A percentile compares a stretch with the other conserved stretches of the same genome.
phyloP scores from a whole-genome alignment of 129 eudicot species.

The Erigeron canadensis region DNA sequence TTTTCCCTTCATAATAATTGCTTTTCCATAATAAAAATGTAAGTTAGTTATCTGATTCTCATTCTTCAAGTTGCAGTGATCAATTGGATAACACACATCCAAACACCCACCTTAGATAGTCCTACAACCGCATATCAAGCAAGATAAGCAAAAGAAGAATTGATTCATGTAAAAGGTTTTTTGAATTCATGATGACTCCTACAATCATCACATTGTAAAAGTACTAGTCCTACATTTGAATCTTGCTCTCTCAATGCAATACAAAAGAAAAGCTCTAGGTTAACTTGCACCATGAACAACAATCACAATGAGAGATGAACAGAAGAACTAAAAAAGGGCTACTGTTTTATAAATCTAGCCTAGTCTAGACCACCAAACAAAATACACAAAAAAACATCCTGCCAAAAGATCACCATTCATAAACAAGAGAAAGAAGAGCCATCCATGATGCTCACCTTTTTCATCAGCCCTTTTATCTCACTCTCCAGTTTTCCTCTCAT shows the following conservation, averaged over 20 bases:
- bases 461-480: conserved; percentile 65
- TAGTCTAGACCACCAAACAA: conserved; percentile 12
- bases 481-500: conserved; percentile 72
- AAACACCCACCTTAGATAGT: neutral
- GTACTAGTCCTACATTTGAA: conserved; percentile 12
- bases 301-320: conserved; percentile 24
- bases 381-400: conserved; percentile 8
- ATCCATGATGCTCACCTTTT: conserved; percentile 58
- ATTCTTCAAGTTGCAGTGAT: neutral
- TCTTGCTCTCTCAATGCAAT: conserved; percentile 34
- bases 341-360: conserved; percentile 19
- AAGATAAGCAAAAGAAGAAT: neutral
- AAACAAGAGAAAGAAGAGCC: conserved; percentile 52
- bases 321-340: conserved; percentile 14
- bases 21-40: too few species aligned
- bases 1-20: too few species aligned
- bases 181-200: conserved; percentile 22
- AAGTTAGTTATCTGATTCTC: too few species aligned
- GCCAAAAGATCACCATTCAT: conserved; percentile 25
- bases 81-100: neutral
- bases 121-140: neutral
- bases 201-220: conserved; percentile 19
- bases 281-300: conserved; percentile 24
- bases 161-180: neutral
- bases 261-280: conserved; percentile 23